A percentile compares a stretch with the other conserved stretches of the same genome.
phyloP scores from a whole-genome alignment of 2,329 filamentous ascomycete species.

The Colletotrichum lindemuthianum region DNA sequence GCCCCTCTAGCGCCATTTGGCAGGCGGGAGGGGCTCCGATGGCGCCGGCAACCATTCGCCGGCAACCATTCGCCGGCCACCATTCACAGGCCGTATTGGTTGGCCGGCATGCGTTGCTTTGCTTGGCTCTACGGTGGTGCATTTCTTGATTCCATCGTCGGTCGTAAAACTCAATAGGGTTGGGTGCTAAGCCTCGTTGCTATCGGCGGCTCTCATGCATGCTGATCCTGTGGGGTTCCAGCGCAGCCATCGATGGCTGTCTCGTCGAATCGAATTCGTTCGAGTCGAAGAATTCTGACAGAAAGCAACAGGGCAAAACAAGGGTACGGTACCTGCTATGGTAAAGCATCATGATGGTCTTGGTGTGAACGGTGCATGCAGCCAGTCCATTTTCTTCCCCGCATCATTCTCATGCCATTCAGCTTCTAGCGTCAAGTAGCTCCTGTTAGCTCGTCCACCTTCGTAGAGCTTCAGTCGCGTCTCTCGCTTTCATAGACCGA shows the following conservation, averaged over 20 bases:
- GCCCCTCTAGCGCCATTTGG: slow-evolving; percentile 26
- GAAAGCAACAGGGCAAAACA: not conserved
- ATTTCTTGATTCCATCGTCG: not conserved
- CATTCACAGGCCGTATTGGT: not conserved
- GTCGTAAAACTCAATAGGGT: slow-evolving; percentile 10
- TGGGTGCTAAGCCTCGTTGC: slow-evolving; percentile 4
- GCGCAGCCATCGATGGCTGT: too few relatives aligned
- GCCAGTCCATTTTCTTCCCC: slow-evolving; percentile 10
- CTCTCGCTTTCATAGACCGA: too few relatives aligned
- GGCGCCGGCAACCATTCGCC: slow-evolving; percentile 16
- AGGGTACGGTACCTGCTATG: not conserved
- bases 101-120: not conserved
- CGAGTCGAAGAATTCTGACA: not conserved
- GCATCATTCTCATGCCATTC: not conserved
- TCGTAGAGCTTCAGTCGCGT: too few relatives aligned
- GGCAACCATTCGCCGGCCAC: not conserved
- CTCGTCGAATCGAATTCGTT: too few relatives aligned
- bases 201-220: not conserved
- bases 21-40: slow-evolving; percentile 23
- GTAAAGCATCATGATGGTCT: too few relatives aligned
- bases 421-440: too few relatives aligned
- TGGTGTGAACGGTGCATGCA: too few relatives aligned
- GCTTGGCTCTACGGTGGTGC: not conserved
- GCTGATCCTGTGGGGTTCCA: not conserved
- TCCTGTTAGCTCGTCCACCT: too few relatives aligned